Percentiles rank a stretch among this genome's conserved stretches.
Conservation (phyloP, 148 eudicot genomes). For the Rhododendron simsii region DNA sequence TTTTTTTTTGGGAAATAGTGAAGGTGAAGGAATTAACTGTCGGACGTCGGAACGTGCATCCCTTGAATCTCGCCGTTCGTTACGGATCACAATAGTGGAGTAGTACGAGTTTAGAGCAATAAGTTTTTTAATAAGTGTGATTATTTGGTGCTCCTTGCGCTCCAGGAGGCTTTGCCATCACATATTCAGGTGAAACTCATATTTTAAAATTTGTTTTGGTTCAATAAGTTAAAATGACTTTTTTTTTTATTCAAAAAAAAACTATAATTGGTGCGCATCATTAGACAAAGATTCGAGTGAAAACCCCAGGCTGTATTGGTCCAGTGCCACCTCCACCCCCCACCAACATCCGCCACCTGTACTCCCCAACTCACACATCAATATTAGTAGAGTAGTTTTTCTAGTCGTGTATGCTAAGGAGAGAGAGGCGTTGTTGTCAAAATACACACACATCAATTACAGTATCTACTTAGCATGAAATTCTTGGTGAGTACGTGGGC, state of each 20-base stretch:
- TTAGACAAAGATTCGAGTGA: not conserved
- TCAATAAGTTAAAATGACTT: no score
- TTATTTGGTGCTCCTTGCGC: no score
- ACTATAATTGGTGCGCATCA: no score
- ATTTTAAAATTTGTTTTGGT: no score
- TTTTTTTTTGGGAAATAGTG: not conserved
- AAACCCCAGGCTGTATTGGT: not conserved
- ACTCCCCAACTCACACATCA: not conserved
- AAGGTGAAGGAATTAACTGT: no score
- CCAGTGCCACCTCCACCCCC: not conserved
- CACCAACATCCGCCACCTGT: not conserved
- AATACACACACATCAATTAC: no score
- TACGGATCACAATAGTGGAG: not conserved
- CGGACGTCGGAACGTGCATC: not conserved
- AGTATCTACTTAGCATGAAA: no score
- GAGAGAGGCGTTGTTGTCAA: not conserved
- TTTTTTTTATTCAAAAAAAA: no score
- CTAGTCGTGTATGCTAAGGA: not conserved
- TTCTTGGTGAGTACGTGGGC: no score
- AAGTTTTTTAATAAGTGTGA: not conserved
- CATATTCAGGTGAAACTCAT: no score
- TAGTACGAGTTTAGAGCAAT: not conserved
- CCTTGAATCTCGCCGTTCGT: not conserved
- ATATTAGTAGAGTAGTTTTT: no score
- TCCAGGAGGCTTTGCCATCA: no score